Evolutionary conservation across 1,284 basidiomycete species (phyloP).

Genomic region (Hemileia vastatrix): DNA sequence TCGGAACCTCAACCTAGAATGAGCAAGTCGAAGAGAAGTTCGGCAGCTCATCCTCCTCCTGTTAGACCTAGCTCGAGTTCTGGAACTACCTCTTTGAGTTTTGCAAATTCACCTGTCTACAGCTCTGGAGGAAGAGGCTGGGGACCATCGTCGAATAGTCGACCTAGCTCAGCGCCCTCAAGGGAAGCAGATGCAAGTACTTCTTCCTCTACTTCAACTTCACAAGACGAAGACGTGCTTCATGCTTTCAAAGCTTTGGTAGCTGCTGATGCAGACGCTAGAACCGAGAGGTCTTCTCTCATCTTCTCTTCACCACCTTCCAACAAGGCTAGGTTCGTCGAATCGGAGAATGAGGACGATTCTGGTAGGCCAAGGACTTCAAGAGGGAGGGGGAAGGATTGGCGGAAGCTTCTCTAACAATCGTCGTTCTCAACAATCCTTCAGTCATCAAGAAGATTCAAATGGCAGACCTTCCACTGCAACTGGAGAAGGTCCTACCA

Average conservation of each 20-base stretch:
- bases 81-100: neutral
- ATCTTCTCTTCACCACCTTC: neutral
- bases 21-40: neutral
- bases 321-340: neutral
- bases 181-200: neutral
- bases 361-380: neutral
- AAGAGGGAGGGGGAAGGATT: neutral
- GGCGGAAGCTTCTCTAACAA: neutral
- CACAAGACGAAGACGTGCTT: neutral
- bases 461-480: neutral
- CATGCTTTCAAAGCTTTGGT: neutral
- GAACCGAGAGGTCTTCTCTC: neutral
- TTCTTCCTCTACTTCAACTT: neutral
- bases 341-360: neutral
- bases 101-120: neutral
- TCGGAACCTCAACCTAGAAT: neutral
- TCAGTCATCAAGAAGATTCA: neutral
- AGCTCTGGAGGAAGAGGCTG: neutral
- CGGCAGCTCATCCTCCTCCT: neutral
- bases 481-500: neutral
- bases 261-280: neutral
- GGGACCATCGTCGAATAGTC: neutral
- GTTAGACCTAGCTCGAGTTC: neutral
- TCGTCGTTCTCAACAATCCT: neutral
- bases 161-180: neutral